Evolutionary conservation across 2,329 filamentous ascomycete genomes (phyloP), one percentile per base, ranked within the genome.

Genomic region (Aureobasidium subglaciale): DNA sequence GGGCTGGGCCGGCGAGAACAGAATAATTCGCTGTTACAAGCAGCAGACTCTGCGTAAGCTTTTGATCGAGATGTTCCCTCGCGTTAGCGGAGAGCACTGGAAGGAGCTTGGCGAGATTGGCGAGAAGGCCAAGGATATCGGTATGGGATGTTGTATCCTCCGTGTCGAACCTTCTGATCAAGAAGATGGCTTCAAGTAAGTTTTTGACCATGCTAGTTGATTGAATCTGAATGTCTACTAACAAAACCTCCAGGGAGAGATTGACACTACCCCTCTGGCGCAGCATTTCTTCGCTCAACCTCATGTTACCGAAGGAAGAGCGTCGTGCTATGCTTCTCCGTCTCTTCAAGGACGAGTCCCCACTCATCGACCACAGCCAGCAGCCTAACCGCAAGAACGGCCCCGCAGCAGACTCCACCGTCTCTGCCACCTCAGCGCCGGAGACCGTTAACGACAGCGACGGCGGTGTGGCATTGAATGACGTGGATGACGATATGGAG

Each of bases 251-350:
- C n/a, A n/a, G 7, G 7, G 92, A 97, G 75, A 78, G 82, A 24
- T 90, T 96, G 82, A 88, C 92, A 1, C 79, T 99, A 16, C 93
- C 93, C 3, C 76, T 99, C 25, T 99, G 93, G 93, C 87, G 95
- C 73, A 95, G 90, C 68, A 81, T 95, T 59, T 85, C 91, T 63
- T 92, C 87, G 18, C 78, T 97, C 58, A 99, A 99, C 70, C 81
- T 99, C 54, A 99, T 99, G 93, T 78, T 99, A 66, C 92, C 93
- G 48, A 99, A 99, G 76, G 93, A 99, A 70, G 93, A 99, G 62
- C 83, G 93, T 15, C 86, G 71, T 22, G 93, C 93, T 1, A 95
- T 97, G 89, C 75, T 97, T 63, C 77, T 97, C 60, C 81, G 93
- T 20, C 78, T 99, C 59, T 99, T 86, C 75, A 95, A 96, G 68